Base-by-base conservation (phyloP, 495 filamentous ascomycete species). In the Opeltia flavorubescens region DNA sequence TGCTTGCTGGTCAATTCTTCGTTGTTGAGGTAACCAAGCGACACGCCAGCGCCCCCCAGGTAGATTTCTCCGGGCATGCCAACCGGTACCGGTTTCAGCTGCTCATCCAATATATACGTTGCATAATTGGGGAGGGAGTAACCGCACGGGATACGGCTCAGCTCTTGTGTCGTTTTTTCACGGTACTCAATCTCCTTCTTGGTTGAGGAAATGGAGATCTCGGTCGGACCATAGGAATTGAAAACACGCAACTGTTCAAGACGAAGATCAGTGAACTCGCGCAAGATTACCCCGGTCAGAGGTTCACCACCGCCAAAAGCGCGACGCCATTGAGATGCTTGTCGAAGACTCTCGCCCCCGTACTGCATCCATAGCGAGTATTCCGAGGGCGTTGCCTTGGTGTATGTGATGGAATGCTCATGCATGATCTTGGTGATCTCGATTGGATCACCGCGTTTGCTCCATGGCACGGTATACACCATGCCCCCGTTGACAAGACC, bases 41-140 rank as follows among this genome's bases (percentile, higher is more conserved):
- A 50, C 0, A 70, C 60, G 9, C 63, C 62, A 1, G 61, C 55
- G 12, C 72, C 72, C 1, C 59, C 66, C 30, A 73, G 55, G 33
- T 39, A 40, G 13, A 75, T 57, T 46, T 76, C 66, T 1, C 71
- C 72, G 1, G 59, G 42, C 3, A 62, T 30, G 5, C 67, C 69
- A 13, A 50, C 28, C 0, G 68, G 66, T 0, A 74, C 1, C 2
- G 60, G 62, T 6, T 56, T 43, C 5, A 60, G 28, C 4, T 68
- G 5, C 5, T 62, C 42, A 44, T 74, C 69, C 2, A 76, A 26
- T 21, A 74, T 56, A 48, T 71, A 71, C 4, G 56, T 30, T 5
- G 24, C 24, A 41, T 66, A 67, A 17, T 55, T 55, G 4, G 52
- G 52, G 1, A 48, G 27, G 0, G 50, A 44, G 24, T 26, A 52